Conservation (phyloP, 1,139 yeast genomes). For the Komagataea norvegica region DNA sequence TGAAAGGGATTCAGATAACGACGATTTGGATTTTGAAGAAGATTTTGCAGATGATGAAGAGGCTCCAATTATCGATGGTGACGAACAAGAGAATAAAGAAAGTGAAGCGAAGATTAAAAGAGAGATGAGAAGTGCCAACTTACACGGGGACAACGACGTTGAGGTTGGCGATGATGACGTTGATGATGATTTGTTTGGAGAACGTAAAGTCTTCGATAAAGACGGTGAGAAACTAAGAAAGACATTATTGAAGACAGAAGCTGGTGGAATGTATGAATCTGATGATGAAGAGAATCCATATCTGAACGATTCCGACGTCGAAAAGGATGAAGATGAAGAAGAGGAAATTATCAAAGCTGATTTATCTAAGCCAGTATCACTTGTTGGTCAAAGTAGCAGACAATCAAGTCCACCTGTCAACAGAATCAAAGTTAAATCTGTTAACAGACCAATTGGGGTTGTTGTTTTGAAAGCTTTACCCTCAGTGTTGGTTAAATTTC, state of each 20-base stretch:
- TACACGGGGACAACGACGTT: conserved; percentile 57
- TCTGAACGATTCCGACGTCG: conserved; percentile 66
- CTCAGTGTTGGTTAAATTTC: conserved; percentile 59
- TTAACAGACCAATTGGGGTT: conserved; percentile 40
- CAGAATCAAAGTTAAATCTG: conserved; percentile 19
- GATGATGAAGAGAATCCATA: conserved; percentile 86
- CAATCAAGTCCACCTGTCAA: conserved; percentile 23
- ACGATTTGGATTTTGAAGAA: conserved; percentile 91
- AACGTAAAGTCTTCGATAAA: conserved; percentile 76
- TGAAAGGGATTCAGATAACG: conserved; percentile 70
- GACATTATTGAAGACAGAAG: conserved; percentile 80
- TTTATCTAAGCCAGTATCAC: conserved; percentile 41
- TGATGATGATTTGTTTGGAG: conserved; percentile 62
- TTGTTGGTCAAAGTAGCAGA: conserved; percentile 30
- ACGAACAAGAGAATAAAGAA: conserved; percentile 89
- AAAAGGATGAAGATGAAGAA: conserved; percentile 45
- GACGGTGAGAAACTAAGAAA: conserved; percentile 85
- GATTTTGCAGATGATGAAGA: conserved; percentile 99
- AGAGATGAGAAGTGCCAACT: conserved; percentile 85
- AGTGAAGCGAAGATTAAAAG: conserved; percentile 83
- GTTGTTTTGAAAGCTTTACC: conserved; percentile 64
- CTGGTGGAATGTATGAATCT: conserved; percentile 84
- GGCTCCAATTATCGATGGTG: conserved; percentile 96
- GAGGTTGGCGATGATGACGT: conserved; percentile 52
- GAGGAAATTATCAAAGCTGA: conserved; percentile 28